These are phyloP conservation scores for Thelephora terrestris DNA, from an alignment of 1,284 basidiomycete genomes.

Conservation along the genomic window DNA sequence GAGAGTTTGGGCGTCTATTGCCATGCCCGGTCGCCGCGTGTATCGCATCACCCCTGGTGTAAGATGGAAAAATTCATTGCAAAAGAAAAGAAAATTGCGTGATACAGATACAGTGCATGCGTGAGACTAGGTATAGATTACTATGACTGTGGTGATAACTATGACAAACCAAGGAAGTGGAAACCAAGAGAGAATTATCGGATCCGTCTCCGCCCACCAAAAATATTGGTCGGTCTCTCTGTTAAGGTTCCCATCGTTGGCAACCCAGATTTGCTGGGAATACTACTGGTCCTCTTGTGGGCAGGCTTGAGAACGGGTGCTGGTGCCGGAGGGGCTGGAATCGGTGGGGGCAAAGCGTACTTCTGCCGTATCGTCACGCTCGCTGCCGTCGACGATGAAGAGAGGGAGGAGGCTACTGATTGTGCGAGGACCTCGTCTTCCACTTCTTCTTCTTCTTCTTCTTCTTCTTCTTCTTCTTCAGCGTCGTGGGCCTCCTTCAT, in stretches of 20 bases:
- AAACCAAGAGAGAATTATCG: slow-evolving; percentile 11
- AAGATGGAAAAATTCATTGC: slow-evolving; percentile 6
- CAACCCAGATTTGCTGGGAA: slow-evolving; percentile 12
- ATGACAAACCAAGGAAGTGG: neutral
- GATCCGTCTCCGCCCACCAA: slow-evolving; percentile 13
- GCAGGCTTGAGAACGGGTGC: slow-evolving; percentile 13
- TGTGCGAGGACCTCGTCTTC: slow-evolving; percentile 10
- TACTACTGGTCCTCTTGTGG: slow-evolving; percentile 4
- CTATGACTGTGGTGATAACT: too few relatives aligned
- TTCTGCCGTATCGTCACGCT: slow-evolving; percentile 2
- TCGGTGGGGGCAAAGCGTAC: slow-evolving; percentile 23
- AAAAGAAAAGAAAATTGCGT: slow-evolving; percentile 3
- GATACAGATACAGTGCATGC: neutral
- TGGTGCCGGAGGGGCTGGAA: slow-evolving; percentile 23
- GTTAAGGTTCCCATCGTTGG: slow-evolving; percentile 22
- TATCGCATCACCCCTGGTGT: too few relatives aligned
- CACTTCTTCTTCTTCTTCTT: slow-evolving; percentile 11
- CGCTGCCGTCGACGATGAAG: neutral
- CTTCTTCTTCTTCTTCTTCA: slow-evolving; percentile 6
- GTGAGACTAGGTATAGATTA: too few relatives aligned
- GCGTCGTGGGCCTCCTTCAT: slow-evolving; percentile 9
- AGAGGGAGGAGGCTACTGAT: neutral
- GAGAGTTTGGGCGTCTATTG: too few relatives aligned
- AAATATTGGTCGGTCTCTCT: slow-evolving; percentile 26
- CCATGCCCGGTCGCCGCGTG: too few relatives aligned